phyloP scores from a whole-genome alignment of 352 stramenopile species.

The Globisporangium abappressorium region DNA sequence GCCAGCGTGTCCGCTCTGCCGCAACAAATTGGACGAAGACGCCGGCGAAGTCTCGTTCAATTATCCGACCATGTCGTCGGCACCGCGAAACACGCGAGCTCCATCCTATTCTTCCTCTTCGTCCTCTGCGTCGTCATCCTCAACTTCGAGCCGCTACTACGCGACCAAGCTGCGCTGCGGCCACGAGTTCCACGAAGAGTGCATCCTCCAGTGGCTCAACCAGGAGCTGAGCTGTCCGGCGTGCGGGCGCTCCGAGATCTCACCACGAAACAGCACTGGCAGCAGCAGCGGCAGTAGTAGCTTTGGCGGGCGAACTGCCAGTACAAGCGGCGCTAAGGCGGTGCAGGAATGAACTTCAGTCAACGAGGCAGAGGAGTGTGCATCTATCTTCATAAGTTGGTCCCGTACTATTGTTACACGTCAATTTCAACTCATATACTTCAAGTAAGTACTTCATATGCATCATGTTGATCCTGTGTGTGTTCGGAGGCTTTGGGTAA shows the following conservation, averaged over 20 bases:
- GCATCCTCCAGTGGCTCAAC: slow-evolving; percentile 14
- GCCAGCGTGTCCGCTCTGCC: slow-evolving; percentile 9
- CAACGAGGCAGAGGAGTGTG: background rate
- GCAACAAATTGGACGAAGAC: slow-evolving; percentile 11
- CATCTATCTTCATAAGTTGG: no score
- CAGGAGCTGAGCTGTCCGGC: slow-evolving; percentile 9
- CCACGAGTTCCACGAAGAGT: slow-evolving; percentile 21
- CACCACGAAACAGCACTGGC: background rate
- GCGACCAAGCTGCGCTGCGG: slow-evolving; percentile 15
- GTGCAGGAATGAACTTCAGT: background rate
- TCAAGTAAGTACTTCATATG: no score
- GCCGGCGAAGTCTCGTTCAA: background rate
- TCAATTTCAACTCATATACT: no score
- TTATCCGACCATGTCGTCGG: background rate
- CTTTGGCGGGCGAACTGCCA: background rate
- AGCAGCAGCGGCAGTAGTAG: background rate
- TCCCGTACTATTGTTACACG: no score
- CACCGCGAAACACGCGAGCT: background rate
- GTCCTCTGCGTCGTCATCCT: background rate
- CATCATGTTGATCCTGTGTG: no score
- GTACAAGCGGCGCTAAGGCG: background rate
- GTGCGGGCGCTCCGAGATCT: slow-evolving; percentile 9
- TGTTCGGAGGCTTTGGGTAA: no score
- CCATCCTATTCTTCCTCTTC: background rate
- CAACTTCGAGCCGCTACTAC: slow-evolving; percentile 2